These are phyloP conservation scores for Triticum timopheevii DNA, from an alignment of 176 grass and related monocot genomes.

Conservation along the genomic window DNA sequence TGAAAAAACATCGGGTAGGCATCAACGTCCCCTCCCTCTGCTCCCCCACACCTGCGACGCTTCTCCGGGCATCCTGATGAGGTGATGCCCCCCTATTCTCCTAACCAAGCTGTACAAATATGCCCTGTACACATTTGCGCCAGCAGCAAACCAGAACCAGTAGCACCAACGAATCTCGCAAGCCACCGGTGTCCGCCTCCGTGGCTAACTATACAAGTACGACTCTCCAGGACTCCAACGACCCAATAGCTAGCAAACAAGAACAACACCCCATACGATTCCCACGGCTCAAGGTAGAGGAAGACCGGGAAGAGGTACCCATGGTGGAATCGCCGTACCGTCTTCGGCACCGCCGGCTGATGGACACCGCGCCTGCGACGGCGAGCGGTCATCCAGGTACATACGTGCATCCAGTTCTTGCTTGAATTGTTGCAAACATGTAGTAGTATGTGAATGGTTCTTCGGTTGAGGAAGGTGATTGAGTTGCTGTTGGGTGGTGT, in stretches of 20 bases:
- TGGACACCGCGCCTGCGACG: slow-evolving; percentile 13
- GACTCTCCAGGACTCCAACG: slow-evolving; percentile 21
- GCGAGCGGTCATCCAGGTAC: slow-evolving; percentile 9
- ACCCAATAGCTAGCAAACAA: neutral
- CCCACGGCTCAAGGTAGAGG: slow-evolving; percentile 24
- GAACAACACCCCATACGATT: no score
- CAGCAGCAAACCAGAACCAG: slow-evolving; percentile 28
- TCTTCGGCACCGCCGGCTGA: slow-evolving; percentile 42
- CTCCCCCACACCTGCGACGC: neutral
- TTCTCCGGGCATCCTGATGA: neutral
- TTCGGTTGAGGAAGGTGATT: neutral
- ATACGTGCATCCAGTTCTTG: neutral
- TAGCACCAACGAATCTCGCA: slow-evolving; percentile 1
- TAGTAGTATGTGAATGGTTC: no score
- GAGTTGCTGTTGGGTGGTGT: neutral
- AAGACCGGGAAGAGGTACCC: neutral
- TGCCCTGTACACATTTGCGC: slow-evolving; percentile 6
- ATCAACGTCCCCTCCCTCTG: slow-evolving; percentile 21
- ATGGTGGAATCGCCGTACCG: slow-evolving; percentile 17
- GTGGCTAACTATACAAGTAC: slow-evolving; percentile 13
- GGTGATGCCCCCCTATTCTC: neutral
- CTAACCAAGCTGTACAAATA: slow-evolving; percentile 20
- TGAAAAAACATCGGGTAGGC: slow-evolving; percentile 2
- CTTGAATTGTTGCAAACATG: no score
- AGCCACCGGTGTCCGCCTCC: neutral